Evolutionary conservation across 2,329 filamentous ascomycete genomes (phyloP), one percentile per base, ranked within the genome.

Genomic region (Nannizzia gypsea): DNA sequence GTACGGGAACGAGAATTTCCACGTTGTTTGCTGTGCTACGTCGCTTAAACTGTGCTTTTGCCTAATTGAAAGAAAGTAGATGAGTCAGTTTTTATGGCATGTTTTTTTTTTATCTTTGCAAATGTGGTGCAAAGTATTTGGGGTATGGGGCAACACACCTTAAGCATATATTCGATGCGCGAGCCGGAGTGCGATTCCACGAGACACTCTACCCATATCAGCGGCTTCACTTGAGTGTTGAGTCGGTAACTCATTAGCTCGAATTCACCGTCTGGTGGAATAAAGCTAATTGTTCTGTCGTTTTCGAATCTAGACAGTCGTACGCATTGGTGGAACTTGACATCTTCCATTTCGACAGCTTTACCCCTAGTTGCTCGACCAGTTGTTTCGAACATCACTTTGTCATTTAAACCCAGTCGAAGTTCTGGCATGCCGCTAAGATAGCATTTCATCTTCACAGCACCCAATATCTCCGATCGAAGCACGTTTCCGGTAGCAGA

Each of bases 381-480:
- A 0, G 93, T 99, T 3, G 90, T 95, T 77, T 99, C 93, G 70
- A 99, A 99, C 93, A 99, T 99, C 74, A 90, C 93, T 77, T 99
- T 99, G 79, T 99, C 93, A 78, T 99, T 99, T 71, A 99, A 77
- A 3, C 93, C 93, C 57, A 99, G 76, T 28, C 93, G 87, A 69
- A 99, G 76, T 76, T 99, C 93, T 9, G 93, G 93, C 93, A 99
- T 99, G 61, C 93, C 93, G 54, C 90, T 96, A 15, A 99, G 81
- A 72, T 99, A 99, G 77, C 93, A 99, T 77, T 99, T 99, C 93
- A 99, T 96, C 79, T 99, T 99, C 74, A 99, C 86, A 48, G 93
- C 91, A 59, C 93, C 93, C 24, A 99, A 80, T 67, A 99, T 99
- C 77, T 99, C 93, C 6, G 90, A 96, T 24, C 93, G 87, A 62